Base-by-base conservation (phyloP, 768 basidiomycete species). In the Suillus subalutaceus region DNA sequence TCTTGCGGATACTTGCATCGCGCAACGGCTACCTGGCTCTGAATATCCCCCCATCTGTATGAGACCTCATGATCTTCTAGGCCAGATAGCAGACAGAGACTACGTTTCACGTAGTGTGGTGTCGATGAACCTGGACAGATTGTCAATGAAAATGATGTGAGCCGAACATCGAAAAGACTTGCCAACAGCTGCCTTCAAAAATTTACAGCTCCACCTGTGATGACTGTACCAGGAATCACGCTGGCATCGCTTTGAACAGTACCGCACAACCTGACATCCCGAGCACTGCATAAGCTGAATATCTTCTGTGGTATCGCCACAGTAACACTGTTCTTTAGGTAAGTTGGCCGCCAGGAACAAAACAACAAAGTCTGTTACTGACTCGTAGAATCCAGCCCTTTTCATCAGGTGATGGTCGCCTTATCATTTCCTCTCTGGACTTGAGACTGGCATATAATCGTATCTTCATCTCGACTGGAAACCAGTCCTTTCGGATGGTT, bases 211-310 rank as follows among this genome's bases (percentile, higher is more conserved):
- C n/a, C n/a, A n/a, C n/a, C n/a, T n/a, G n/a, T n/a, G n/a, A n/a
- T n/a, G n/a, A 59, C 18, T 41, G 16, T 30, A 18, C 58, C 58
- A 59, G 26, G 58, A 41, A 41, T 41, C 58, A 59, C 40, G 58
- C 26, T 59, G 58, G 26, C 58, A 59, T 18, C 10, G 40, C 4
- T 59, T 59, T 41, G 58, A 59, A 16, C 58, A 59, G 9, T 59
- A 59, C 26, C 58, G 58, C 9, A 18, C 58, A 23, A 59, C 58
- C 9, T 59, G 23, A 20, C 58, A 59, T 30, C 23, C 26, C 26
- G 40, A 16, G 16, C 58, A 59, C 30, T 41, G 58, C 26, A 5
- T 26, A 16, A 59, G 23, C 9, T 26, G 26, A 30, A 26, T 30
- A 9, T 41, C 40, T 18, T 59, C 16, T 16, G 26, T 9, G 4